Evolutionary conservation across 768 basidiomycete species (phyloP).

Genomic region (Kwoniella shandongensis): DNA sequence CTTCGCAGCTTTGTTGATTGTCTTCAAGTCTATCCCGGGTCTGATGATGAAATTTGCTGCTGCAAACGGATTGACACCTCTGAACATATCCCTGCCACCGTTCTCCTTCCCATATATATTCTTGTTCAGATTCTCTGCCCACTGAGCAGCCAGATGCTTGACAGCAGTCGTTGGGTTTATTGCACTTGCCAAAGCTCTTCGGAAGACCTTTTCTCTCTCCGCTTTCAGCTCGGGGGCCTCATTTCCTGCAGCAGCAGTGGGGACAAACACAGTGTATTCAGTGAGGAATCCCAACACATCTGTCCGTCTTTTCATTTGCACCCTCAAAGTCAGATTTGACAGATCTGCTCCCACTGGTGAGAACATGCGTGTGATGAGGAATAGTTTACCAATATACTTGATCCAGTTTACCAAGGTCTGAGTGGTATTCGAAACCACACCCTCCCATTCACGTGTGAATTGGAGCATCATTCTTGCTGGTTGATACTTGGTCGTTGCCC

Average conservation of each 20-base stretch:
- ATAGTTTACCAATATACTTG: conserved; percentile 8
- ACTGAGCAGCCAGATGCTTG: not conserved
- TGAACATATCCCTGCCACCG: too few species aligned
- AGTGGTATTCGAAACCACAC: not conserved
- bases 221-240: not conserved
- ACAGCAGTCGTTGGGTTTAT: not conserved
- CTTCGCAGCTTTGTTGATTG: too few species aligned
- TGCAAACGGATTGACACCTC: too few species aligned
- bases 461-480: not conserved
- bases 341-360: not conserved
- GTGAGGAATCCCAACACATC: conserved; percentile 4
- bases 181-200: not conserved
- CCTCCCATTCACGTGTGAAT: not conserved
- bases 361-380: conserved; percentile 9
- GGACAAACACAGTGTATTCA: conserved; percentile 14
- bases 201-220: not conserved
- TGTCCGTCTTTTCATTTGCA: not conserved
- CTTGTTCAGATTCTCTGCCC: conserved; percentile 8
- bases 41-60: too few species aligned
- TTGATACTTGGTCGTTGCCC: not conserved
- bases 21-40: too few species aligned
- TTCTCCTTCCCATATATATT: too few species aligned
- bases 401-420: conserved; percentile 9
- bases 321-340: not conserved
- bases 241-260: not conserved